Evolutionary conservation across 495 filamentous ascomycete species (phyloP).

Genomic region (Tuber indicum): DNA sequence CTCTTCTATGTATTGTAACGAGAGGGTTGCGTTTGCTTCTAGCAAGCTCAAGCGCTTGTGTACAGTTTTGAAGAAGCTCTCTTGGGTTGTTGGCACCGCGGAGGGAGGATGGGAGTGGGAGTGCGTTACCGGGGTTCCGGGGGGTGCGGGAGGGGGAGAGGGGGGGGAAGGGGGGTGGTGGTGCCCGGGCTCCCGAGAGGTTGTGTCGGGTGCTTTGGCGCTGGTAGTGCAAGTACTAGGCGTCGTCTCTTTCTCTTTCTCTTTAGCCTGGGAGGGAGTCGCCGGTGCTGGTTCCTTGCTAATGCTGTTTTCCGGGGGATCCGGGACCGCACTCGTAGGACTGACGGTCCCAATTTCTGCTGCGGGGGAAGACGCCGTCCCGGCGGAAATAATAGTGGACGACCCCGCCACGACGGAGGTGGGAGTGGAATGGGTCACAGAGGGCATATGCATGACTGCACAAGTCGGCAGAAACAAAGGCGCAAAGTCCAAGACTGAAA

Average conservation of each 20-base stretch:
- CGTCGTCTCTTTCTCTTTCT: slow-evolving; percentile 27
- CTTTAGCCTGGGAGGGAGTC: slow-evolving; percentile 24
- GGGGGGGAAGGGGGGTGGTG: slow-evolving; percentile 16
- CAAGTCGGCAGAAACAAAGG: slow-evolving; percentile 16
- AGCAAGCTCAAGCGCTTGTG: slow-evolving; percentile 85
- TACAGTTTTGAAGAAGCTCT: slow-evolving; percentile 95
- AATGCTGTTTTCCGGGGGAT: not conserved
- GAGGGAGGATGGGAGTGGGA: slow-evolving; percentile 51
- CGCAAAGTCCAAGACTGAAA: slow-evolving; percentile 4
- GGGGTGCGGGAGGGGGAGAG: slow-evolving; percentile 43
- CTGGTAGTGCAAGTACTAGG: slow-evolving; percentile 22
- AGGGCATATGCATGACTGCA: slow-evolving; percentile 15
- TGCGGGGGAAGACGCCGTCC: slow-evolving; percentile 4
- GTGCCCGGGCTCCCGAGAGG: slow-evolving; percentile 9
- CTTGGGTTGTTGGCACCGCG: slow-evolving; percentile 77
- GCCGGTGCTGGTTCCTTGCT: slow-evolving; percentile 13
- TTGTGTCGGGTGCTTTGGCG: slow-evolving; percentile 14
- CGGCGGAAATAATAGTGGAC: slow-evolving; percentile 13
- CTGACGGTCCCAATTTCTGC: not conserved
- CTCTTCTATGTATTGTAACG: slow-evolving; percentile 91
- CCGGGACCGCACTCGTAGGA: not conserved
- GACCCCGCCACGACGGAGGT: slow-evolving; percentile 9
- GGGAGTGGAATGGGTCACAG: slow-evolving; percentile 21
- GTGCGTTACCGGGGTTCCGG: slow-evolving; percentile 43
- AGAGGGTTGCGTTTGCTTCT: slow-evolving; percentile 86